A percentile compares a stretch with the other conserved stretches of the same genome.
Conservation (phyloP, 2,329 filamentous ascomycete genomes). For the Blastomyces silverae region DNA sequence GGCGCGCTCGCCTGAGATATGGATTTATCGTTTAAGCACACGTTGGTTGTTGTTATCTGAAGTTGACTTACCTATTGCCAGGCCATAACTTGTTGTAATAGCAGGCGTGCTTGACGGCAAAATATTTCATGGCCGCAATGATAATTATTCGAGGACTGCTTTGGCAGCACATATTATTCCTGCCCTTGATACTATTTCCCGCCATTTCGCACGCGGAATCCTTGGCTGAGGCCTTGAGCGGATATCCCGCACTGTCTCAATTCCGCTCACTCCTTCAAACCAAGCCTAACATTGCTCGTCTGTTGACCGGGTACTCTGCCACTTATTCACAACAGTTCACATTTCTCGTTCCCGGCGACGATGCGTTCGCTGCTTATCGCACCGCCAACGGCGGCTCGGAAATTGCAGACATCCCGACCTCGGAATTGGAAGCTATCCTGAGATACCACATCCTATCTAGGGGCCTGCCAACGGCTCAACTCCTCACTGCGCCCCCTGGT, state of each 20-base stretch:
- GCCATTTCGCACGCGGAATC: not conserved
- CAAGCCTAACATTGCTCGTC: constrained; percentile 1
- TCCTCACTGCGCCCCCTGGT: constrained; percentile 12
- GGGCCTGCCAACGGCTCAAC: constrained; percentile 3
- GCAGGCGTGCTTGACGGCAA: not conserved
- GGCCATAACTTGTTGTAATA: not conserved
- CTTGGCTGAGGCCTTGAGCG: constrained; percentile 3
- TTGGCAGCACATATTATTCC: not conserved
- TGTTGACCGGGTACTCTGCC: not conserved
- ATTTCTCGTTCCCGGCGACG: constrained; percentile 15
- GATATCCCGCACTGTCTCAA: constrained; percentile 7
- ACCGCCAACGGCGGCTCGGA: constrained; percentile 7
- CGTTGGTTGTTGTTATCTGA: not conserved
- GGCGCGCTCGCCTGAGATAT: not conserved
- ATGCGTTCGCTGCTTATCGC: constrained; percentile 13
- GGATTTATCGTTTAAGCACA: not conserved
- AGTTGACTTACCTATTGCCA: not conserved
- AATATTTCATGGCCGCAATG: constrained; percentile 1
- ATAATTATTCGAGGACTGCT: constrained; percentile 13
- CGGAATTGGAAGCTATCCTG: constrained; percentile 13
- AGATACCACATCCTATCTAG: constrained; percentile 15
- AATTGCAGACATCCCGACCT: constrained; percentile 6
- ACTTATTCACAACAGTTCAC: not conserved
- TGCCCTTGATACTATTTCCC: constrained; percentile 1
- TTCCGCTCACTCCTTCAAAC: constrained; percentile 3